Evolutionary conservation across 768 basidiomycete species (phyloP), one percentile per base, ranked within the genome.

Genomic region (Amylocystis lapponica): DNA sequence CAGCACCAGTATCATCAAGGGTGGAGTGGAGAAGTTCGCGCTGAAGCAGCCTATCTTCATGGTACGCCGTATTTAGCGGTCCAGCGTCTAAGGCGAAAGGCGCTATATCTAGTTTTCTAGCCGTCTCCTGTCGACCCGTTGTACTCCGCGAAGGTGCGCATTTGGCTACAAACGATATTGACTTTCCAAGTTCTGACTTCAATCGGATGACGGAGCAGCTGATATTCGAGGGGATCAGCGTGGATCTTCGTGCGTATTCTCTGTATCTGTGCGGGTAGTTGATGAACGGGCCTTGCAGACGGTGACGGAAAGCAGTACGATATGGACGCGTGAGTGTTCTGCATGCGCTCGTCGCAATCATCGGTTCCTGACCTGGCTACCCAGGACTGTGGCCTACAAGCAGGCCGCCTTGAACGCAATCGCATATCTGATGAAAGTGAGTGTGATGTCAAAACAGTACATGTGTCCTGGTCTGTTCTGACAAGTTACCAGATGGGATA

Each of bases 381-480:
- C 0, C 38, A 83, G 81, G 0, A 76, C 83, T 17, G 81, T 84
- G 14, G 85, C 86, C 3, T 88, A 83, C 59, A 86, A 88, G 57
- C 83, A 85, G 62, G 86, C 86, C 5, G 83, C 86, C 0, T 63
- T 86, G 42, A 86, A 86, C 52, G 74, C 81, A 2, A 87, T 89
- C 39, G 72, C 74, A 2, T 88, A 89, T 58, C 67, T 89, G 33
- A 67, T 71, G 66, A 83, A 83, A 71, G 79, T 78, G 38, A 21
- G 57, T 48, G 2, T 13, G n/a, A n/a, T n/a, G n/a, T n/a, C n/a
- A n/a, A n/a, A n/a, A n/a, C n/a, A n/a, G n/a, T n/a, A n/a, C n/a
- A n/a, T n/a, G n/a, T n/a, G n/a, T n/a, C n/a, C n/a, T n/a, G n/a
- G n/a, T n/a, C n/a, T n/a, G n/a, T n/a, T n/a, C n/a, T n/a, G n/a